Evolutionary conservation across 2,329 filamentous ascomycete genomes (phyloP).

Genomic region (Trichoderma aggressivum): DNA sequence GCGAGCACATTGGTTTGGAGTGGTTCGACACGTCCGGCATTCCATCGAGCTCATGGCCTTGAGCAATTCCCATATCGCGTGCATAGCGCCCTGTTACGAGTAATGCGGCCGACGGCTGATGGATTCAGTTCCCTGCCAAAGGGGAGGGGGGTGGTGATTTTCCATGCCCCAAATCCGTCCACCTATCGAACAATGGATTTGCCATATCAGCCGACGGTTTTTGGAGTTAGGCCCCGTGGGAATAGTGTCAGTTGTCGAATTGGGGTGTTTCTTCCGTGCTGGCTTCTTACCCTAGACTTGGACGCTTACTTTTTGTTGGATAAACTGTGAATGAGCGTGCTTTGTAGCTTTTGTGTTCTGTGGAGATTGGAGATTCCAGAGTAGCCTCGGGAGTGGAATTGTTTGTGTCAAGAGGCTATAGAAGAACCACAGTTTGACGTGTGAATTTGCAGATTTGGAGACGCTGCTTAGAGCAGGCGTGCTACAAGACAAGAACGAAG

Average conservation of each 20-base stretch:
- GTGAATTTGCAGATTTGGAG: background rate
- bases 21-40: background rate
- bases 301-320: background rate
- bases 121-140: background rate
- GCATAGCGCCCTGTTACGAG: background rate
- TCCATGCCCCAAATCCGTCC: background rate
- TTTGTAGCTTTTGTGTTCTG: background rate
- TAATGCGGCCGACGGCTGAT: background rate
- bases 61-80: background rate
- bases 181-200: background rate
- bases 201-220: slow-evolving; percentile 7
- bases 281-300: background rate
- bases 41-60: background rate
- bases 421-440: background rate
- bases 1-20: background rate
- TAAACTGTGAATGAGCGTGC: background rate
- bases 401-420: background rate
- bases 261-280: background rate
- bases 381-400: background rate
- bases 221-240: background rate
- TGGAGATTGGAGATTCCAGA: background rate
- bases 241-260: background rate
- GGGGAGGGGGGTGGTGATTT: background rate
- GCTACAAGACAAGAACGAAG: background rate
- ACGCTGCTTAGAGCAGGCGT: background rate